Evolutionary conservation across 1,284 basidiomycete species (phyloP).

Genomic region (Puccinia hordei): DNA sequence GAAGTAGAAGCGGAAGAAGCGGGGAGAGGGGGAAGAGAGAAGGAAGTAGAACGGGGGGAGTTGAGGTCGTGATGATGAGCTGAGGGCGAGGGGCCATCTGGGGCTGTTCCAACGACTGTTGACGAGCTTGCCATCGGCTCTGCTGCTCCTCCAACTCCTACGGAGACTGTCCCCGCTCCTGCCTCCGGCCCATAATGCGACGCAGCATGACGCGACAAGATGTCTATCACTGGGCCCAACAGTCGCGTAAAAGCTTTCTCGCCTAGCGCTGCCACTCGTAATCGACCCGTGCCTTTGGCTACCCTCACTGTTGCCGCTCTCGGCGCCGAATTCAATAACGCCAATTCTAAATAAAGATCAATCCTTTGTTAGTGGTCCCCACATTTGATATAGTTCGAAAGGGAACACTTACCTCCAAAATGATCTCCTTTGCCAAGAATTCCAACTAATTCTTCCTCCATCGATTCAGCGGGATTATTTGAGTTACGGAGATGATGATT

Average conservation of each 20-base stretch:
- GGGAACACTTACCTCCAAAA: slow-evolving; percentile 79
- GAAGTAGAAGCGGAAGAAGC: neutral
- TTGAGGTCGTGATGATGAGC: slow-evolving; percentile 1
- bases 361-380: neutral
- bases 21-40: neutral
- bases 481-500: slow-evolving; percentile 62
- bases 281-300: slow-evolving; percentile 62
- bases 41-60: neutral
- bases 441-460: slow-evolving; percentile 67
- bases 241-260: slow-evolving; percentile 91
- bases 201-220: slow-evolving; percentile 78
- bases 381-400: slow-evolving; percentile 1
- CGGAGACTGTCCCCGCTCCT: too few relatives aligned
- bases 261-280: slow-evolving; percentile 90
- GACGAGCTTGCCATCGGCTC: neutral
- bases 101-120: neutral
- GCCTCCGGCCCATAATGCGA: slow-evolving; percentile 55
- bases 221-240: slow-evolving; percentile 82
- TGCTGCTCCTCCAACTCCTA: neutral
- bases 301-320: slow-evolving; percentile 93
- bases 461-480: slow-evolving; percentile 7
- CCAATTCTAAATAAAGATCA: slow-evolving; percentile 67
- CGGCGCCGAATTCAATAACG: slow-evolving; percentile 78
- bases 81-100: neutral
- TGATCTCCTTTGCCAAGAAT: slow-evolving; percentile 86